A percentile compares a stretch with the other conserved stretches of the same genome.
phyloP scores from a whole-genome alignment of 805 yeast genomes.

The Candida tibetensis region DNA sequence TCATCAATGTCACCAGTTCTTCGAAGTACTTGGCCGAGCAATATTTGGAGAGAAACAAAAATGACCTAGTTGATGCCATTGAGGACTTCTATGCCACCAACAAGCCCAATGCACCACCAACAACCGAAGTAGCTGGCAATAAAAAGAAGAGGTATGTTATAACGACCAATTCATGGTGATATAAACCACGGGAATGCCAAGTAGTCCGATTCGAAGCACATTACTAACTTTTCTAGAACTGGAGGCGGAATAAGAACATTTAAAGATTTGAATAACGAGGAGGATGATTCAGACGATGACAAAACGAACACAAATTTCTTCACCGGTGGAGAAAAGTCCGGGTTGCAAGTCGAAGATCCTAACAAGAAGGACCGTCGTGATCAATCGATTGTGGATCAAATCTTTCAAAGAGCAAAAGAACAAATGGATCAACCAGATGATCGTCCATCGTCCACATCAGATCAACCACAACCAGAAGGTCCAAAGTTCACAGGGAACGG shows the following conservation, averaged over 20 bases:
- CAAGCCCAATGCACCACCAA: conserved; percentile 9
- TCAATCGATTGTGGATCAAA: conserved; percentile 58
- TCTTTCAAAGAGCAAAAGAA: conserved; percentile 59
- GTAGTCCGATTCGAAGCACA: not conserved
- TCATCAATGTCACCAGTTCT: conserved; percentile 35
- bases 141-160: conserved; percentile 5
- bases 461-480: conserved; percentile 15
- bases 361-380: conserved; percentile 38
- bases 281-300: conserved; percentile 51
- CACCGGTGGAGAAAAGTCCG: conserved; percentile 75
- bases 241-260: conserved; percentile 34
- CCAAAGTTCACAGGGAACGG: conserved; percentile 49
- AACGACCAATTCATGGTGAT: conserved; percentile 1
- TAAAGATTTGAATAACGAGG: conserved; percentile 38
- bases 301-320: conserved; percentile 53
- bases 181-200: not conserved
- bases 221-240: conserved; percentile 1
- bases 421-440: conserved; percentile 40
- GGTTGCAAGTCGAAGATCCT: conserved; percentile 77
- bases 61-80: conserved; percentile 38
- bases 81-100: conserved; percentile 38
- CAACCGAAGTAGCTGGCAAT: conserved; percentile 3
- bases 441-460: conserved; percentile 31
- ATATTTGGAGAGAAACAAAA: conserved; percentile 34
- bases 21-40: conserved; percentile 38